Evolutionary conservation across 768 basidiomycete species (phyloP).

Genomic region (Flagelloscypha sp.): DNA sequence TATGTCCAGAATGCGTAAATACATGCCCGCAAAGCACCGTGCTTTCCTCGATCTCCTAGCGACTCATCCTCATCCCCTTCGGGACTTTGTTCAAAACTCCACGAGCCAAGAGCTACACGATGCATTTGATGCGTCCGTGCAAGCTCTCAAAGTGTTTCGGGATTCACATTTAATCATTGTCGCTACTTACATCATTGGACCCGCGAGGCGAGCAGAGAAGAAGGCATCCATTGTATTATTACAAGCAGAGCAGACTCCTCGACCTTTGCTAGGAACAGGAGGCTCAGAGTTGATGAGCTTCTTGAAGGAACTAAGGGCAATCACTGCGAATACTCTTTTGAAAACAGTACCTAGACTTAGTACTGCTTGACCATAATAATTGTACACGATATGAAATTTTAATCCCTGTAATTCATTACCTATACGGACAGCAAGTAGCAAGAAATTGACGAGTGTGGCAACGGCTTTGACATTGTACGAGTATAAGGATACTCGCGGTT

Average conservation of each 20-base stretch:
- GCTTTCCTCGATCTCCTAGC: slow-evolving; percentile 46
- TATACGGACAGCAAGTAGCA: too few species aligned
- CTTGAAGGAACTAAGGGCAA: slow-evolving; percentile 47
- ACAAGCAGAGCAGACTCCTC: slow-evolving; percentile 11
- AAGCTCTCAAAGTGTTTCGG: slow-evolving; percentile 44
- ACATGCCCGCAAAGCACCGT: slow-evolving; percentile 57
- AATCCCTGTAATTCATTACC: too few species aligned
- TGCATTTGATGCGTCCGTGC: slow-evolving; percentile 43
- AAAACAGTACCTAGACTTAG: too few species aligned
- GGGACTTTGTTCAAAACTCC: slow-evolving; percentile 29
- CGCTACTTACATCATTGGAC: slow-evolving; percentile 46
- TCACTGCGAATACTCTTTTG: too few species aligned
- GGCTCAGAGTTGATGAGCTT: slow-evolving; percentile 50
- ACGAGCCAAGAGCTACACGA: slow-evolving; percentile 16
- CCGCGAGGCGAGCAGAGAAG: slow-evolving; percentile 25
- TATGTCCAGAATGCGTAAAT: slow-evolving; percentile 46
- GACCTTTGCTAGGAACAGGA: slow-evolving; percentile 41
- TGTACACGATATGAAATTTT: too few species aligned
- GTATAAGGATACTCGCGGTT: too few species aligned
- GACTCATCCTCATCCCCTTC: slow-evolving; percentile 38
- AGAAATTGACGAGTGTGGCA: too few species aligned
- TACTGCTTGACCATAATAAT: too few species aligned
- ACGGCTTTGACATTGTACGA: too few species aligned
- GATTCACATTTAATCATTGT: slow-evolving; percentile 54
- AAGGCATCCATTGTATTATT: too few species aligned